A percentile compares a stretch with the other conserved stretches of the same genome.
Conservation (phyloP, 495 filamentous ascomycete species). For the Saxophila tyrrhenica region DNA sequence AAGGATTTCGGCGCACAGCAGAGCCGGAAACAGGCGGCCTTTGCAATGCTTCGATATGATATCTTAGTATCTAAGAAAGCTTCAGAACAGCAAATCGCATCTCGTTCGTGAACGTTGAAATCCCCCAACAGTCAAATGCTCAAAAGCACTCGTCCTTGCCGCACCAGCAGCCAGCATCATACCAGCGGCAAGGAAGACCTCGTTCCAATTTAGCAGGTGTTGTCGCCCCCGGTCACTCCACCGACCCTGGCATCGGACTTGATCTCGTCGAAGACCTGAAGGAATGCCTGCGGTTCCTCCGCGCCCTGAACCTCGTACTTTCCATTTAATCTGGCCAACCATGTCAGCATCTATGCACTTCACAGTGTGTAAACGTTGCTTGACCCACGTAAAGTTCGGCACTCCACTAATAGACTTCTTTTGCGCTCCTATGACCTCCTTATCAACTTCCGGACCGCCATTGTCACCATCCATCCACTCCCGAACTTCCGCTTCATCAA, state of each 20-base stretch:
- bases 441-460: slow-evolving; percentile 60
- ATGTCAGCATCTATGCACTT: background rate
- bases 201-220: slow-evolving; percentile 15
- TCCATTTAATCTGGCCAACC: slow-evolving; percentile 22
- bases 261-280: slow-evolving; percentile 28
- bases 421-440: slow-evolving; percentile 51
- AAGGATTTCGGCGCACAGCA: too few species aligned
- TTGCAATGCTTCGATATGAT: too few species aligned
- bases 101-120: too few species aligned
- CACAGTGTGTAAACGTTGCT: background rate
- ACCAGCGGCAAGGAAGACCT: too few species aligned
- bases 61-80: too few species aligned
- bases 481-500: slow-evolving; percentile 48
- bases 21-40: too few species aligned
- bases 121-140: too few species aligned
- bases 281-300: slow-evolving; percentile 29
- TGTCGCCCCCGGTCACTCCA: slow-evolving; percentile 2
- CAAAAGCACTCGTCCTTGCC: too few species aligned
- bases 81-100: too few species aligned
- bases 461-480: slow-evolving; percentile 51
- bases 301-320: slow-evolving; percentile 28
- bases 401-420: slow-evolving; percentile 53
- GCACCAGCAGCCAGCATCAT: too few species aligned
- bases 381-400: slow-evolving; percentile 50
- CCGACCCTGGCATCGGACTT: slow-evolving; percentile 9